Conservation (phyloP, 345 rosid species). For the Lepidium africanum region DNA sequence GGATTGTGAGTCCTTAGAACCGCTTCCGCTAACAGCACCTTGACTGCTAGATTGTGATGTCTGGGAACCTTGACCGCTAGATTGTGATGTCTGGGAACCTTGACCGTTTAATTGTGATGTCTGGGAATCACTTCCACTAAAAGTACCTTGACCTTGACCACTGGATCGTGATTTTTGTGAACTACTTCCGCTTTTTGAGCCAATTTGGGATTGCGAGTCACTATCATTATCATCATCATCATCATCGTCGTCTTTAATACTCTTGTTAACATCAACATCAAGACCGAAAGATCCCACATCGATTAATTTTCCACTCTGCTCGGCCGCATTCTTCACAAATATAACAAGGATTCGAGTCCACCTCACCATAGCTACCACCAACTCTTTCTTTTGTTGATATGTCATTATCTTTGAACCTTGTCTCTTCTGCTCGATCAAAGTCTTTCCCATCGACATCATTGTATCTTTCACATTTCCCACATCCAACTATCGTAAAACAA, state of each 20-base stretch:
- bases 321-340: neutral
- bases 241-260: neutral
- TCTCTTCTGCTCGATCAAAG: slow-evolving; percentile 12
- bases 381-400: neutral
- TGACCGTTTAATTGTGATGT: neutral
- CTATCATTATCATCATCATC: neutral
- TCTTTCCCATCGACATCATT: slow-evolving; percentile 20
- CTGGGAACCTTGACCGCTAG: neutral
- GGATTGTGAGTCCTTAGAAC: neutral
- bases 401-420: neutral
- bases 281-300: slow-evolving; percentile 12
- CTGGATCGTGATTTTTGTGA: too few species aligned
- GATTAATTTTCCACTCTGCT: neutral
- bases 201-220: neutral
- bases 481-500: neutral
- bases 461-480: neutral
- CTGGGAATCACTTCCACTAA: too few species aligned
- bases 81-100: neutral
- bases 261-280: slow-evolving; percentile 9
- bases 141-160: too few species aligned
- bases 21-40: neutral
- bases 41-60: neutral
- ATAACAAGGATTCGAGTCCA: slow-evolving; percentile 1
- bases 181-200: neutral
- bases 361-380: neutral